Base-by-base conservation (phyloP, 495 filamentous ascomycete genomes). In the Podospora appendiculata region DNA sequence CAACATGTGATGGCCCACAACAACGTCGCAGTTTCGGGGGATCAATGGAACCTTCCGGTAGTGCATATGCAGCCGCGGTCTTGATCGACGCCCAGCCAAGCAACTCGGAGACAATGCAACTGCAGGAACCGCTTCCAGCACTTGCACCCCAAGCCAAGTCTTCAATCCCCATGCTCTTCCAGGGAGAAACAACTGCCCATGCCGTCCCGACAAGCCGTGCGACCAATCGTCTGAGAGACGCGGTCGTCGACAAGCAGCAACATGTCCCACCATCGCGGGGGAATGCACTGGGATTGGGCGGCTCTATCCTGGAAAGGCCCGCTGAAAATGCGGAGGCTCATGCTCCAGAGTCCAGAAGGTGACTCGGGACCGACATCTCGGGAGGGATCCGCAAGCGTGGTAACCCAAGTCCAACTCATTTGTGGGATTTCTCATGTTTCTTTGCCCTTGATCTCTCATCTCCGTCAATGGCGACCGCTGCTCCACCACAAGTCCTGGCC, bases 271-370 rank as follows among this genome's bases (percentile, higher is more conserved):
- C n/a, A n/a, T n/a, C n/a, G n/a, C n/a, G n/a, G n/a, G n/a, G n/a
- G 25, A 25, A 25, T 25, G 25, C 25, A 25, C 5, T 25, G 5
- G 5, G 25, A 25, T 25, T 25, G 25, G 25, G 25, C 47, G n/a
- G 8, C 3, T 10, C 47, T 14, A 19, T 13, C 12, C 35, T 40
- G 4, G 13, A 16, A 16, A 36, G 45, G 45, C 32, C 38, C 13
- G 33, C 52, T 47, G 32, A 14, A 47, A 47, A 32, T 25, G 42
- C 63, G 63, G 63, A 65, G 51, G 59, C 19, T 48, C 32, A 64
- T 40, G 47, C 34, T 62, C 61, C 61, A 64, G 41, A 55, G 41
- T 36, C 52, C 34, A 50, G 48, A 47, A 57, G 59, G 62, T 45
- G 57, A 44, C 39, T 51, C 51, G 54, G 59, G 58, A 48, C 17